Evolutionary conservation across 2,329 filamentous ascomycete species (phyloP), one percentile per base, ranked within the genome.

Genomic region (Calycina marina): DNA sequence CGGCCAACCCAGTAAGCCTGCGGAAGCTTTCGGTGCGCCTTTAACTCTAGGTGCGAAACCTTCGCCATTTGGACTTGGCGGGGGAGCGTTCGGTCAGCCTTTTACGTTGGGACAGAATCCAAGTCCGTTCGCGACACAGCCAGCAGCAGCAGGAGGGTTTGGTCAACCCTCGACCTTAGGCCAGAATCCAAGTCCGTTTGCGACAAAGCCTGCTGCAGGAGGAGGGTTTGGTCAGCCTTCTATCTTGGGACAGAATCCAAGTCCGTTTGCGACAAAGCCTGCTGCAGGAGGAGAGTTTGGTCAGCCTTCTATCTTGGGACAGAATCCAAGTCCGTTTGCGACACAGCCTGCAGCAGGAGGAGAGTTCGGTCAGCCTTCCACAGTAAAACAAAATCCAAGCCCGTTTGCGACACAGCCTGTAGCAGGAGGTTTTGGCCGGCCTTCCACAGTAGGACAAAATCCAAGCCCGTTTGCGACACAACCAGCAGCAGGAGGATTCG

Each of bases 21-120:
- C 57, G 30, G 39, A 40, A 30, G 47, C 52, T n/a, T 62, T 63
- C 42, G 58, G 59, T 12, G 52, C 58, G 35, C 49, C 52, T 20
- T 51, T 58, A 29, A 45, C 47, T 14, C 49, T 58, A 22, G 54
- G 52, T 2, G 52, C 53, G 36, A 47, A 52, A 5, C 48, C 56
- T 5, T 46, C 43, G 34, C 45, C 43, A 28, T 56, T 48, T 40
- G n/a, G n/a, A n/a, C 32, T 14, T 31, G 36, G 41, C 14, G 28
- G 26, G 22, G n/a, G n/a, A n/a, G n/a, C n/a, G n/a, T n/a, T n/a
- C n/a, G n/a, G n/a, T n/a, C n/a, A n/a, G n/a, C n/a, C n/a, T n/a
- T n/a, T n/a, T n/a, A n/a, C n/a, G n/a, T n/a, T n/a, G n/a, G n/a
- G n/a, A n/a, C 53, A 54, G 32, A 44, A 50, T 6, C 48, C 56